A percentile compares a stretch with the other conserved stretches of the same genome.
These are phyloP conservation scores for Trichaptum fuscoviolaceum DNA, from an alignment of 768 basidiomycete genomes.

Conservation along the genomic window DNA sequence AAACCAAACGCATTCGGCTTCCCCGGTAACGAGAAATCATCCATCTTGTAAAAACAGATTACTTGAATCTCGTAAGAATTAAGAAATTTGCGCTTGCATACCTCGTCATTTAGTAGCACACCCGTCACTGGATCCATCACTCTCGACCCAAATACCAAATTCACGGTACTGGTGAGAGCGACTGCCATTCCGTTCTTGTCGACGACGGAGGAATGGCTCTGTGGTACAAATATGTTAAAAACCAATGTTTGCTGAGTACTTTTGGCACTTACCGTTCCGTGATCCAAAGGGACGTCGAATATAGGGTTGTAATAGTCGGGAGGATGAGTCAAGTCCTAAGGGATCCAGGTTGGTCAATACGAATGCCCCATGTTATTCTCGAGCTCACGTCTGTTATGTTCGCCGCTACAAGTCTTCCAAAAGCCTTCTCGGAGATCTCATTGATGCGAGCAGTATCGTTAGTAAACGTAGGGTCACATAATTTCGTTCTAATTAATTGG, in stretches of 20 bases:
- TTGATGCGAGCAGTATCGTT: conserved; percentile 50
- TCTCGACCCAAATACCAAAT: conserved; percentile 82
- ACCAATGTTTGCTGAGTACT: not conserved
- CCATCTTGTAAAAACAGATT: conserved; percentile 51
- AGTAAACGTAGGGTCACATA: conserved; percentile 74
- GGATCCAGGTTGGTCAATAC: conserved; percentile 2
- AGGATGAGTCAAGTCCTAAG: conserved; percentile 73
- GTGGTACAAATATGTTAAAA: conserved; percentile 10
- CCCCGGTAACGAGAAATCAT: conserved; percentile 89
- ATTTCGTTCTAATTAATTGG: conserved; percentile 55
- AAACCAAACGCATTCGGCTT: conserved; percentile 80
- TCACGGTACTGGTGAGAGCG: conserved; percentile 82
- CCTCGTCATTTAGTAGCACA: conserved; percentile 86
- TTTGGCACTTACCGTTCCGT: conserved; percentile 67
- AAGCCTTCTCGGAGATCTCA: conserved; percentile 65
- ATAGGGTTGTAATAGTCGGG: conserved; percentile 81
- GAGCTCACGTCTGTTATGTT: conserved; percentile 80
- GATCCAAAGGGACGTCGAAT: conserved; percentile 72
- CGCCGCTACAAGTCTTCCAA: conserved; percentile 48
- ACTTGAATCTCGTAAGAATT: not conserved
- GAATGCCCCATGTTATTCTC: conserved; percentile 1
- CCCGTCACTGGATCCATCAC: conserved; percentile 87
- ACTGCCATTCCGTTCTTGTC: conserved; percentile 88
- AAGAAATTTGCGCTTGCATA: conserved; percentile 19
- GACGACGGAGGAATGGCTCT: conserved; percentile 83